These are phyloP conservation scores for Boletus subparvulus DNA, from an alignment of 768 basidiomycete genomes.

Conservation along the genomic window DNA sequence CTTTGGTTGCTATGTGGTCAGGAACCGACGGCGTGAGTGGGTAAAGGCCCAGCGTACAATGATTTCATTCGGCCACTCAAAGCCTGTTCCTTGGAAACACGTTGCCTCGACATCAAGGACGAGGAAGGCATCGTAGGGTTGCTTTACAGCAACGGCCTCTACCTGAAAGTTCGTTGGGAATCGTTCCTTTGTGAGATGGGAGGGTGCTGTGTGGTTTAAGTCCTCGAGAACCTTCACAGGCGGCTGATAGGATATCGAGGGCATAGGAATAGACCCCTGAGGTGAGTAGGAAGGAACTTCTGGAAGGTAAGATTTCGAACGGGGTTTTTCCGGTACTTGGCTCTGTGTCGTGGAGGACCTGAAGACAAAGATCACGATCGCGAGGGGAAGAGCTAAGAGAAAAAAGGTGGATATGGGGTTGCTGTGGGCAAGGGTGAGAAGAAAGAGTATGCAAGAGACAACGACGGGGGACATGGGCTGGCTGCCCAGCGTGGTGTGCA, in stretches of 20 bases:
- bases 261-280: slow-evolving; percentile 10
- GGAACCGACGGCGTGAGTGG: slow-evolving; percentile 2
- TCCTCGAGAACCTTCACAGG: slow-evolving; percentile 7
- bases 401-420: background rate
- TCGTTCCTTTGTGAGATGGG: slow-evolving; percentile 2
- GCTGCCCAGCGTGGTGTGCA: slow-evolving; percentile 7
- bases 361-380: slow-evolving; percentile 5
- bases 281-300: background rate
- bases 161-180: slow-evolving; percentile 2
- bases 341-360: background rate
- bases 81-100: slow-evolving; percentile 61
- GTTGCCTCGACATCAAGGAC: slow-evolving; percentile 92
- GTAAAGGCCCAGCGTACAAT: slow-evolving; percentile 58
- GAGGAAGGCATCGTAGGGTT: slow-evolving; percentile 74
- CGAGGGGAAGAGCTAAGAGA: slow-evolving; percentile 5
- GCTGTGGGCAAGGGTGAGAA: slow-evolving; percentile 12
- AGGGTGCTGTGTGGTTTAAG: background rate
- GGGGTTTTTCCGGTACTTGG: background rate
- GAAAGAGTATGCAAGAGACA: slow-evolving; percentile 7
- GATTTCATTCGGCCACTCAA: slow-evolving; percentile 92
- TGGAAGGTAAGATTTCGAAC: background rate
- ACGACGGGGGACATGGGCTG: slow-evolving; percentile 5
- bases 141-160: slow-evolving; percentile 30
- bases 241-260: slow-evolving; percentile 16
- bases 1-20: slow-evolving; percentile 39